Evolutionary conservation across 2,329 filamentous ascomycete species (phyloP), one percentile per base, ranked within the genome.

Genomic region (Aureobasidium mangrovei): DNA sequence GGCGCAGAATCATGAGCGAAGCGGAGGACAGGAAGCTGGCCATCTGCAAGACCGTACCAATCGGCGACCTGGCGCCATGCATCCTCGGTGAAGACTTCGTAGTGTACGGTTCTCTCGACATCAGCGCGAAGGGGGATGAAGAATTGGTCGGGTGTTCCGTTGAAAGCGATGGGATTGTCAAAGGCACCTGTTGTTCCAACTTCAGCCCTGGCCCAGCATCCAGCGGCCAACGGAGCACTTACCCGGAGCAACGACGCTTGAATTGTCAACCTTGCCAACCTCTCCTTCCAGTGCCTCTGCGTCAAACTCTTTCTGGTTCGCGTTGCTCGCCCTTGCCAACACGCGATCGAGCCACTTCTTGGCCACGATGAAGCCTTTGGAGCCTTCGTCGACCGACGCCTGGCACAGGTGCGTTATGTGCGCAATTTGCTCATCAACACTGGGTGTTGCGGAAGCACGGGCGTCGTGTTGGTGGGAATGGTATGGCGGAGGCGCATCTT

Each of bases 261-360:
- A 83, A 65, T 96, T 96, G 73, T 96, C 89, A 32, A 97, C 80
- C 0, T 88, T 86, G 1, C 90, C 90, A 54, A 93, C 78, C 4
- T 81, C 78, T 5, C 79, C 81, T 56, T 84, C 78, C 8, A 75
- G 66, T 7, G 78, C 77, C n/a, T 76, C 72, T 58, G 86, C 86
- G 57, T 77, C 73, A 38, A 71, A 73, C 49, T 80, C 77, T 24
- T 75, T 76, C 49, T 77, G 70, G 55, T 79, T 77, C 12, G 74
- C 69, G n/a, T 81, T 78, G 7, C 79, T 76, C 46, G 80, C 80
- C 54, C 87, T 76, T 27, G 85, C 79, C 56, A 85, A 74, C 2
- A 93, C 88, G 56, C 82, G 80, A 55, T 79, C 77, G 33, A 96
- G 77, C 93, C 93, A 97, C 56, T 77, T 77, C 48, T 78, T 80